Base-by-base conservation (phyloP, 352 stramenopile genomes). In the Phytopythium boreale region DNA sequence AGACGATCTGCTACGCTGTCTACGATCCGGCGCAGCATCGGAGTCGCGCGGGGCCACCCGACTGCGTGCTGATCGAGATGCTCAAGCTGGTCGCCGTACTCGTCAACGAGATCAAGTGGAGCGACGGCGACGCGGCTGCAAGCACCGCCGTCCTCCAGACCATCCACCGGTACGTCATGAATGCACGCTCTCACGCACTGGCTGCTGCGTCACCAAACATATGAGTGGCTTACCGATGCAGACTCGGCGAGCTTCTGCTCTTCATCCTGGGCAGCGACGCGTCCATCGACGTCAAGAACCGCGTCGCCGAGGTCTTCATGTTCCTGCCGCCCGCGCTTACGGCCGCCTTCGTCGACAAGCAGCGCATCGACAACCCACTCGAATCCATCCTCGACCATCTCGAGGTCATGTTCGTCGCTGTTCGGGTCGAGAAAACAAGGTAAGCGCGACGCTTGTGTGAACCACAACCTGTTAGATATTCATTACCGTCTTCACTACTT, bases 341-440 rank as follows among this genome's bases (percentile, higher is more conserved):
- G 7, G 69, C 64, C 15, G 69, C 75, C 24, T 87, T 89, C 55
- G 71, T 88, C 11, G 62, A 75, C 34, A 67, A 80, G 34, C 71
- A 85, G 31, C 53, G 71, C 44, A 43, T 29, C 17, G 56, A 59
- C 9, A 43, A 55, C 10, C 55, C 56, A 17, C 55, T 72, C 27
- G 79, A 19, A 27, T 64, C 70, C 12, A 63, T 92, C 12, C 44
- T 92, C 2, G 37, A 70, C 22, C 77, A 90, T 64, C 66, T 92
- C 1, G 70, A 84, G 31, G 51, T 62, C 17, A 86, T 90, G 79
- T 60, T 92, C 11, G 47, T 89, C 17, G 58, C 71, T 44, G 71
- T 86, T 7, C 81, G 79, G 2, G 69, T 90, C 24, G 83, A 92
- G 56, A 88, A 90, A 66, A 85, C 66, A 4, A 71, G 81, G 78